A percentile compares a stretch with the other conserved stretches of the same genome.
Evolutionary conservation across 1,139 yeast genomes (phyloP).

Genomic region (Ogataea hybrid): DNA sequence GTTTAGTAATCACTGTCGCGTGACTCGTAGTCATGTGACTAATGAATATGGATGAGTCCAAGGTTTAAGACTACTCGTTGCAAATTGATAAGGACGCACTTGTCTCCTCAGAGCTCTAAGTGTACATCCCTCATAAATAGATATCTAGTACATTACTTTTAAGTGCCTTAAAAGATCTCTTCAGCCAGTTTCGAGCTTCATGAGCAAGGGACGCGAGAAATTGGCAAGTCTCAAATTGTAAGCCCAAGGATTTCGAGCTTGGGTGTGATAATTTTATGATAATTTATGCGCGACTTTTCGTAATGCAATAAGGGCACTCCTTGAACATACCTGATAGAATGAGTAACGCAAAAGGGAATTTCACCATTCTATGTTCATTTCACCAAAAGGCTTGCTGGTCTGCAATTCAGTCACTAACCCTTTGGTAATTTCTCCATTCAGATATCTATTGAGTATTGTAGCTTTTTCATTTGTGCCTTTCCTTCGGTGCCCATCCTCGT

Average conservation of each 20-base stretch:
- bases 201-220: not conserved
- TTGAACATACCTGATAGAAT: too few species aligned
- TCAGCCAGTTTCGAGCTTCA: too few species aligned
- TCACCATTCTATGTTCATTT: constrained; percentile 44
- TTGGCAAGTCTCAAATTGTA: too few species aligned
- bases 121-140: too few species aligned
- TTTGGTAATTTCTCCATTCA: constrained; percentile 41
- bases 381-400: constrained; percentile 48
- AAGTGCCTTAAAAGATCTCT: too few species aligned
- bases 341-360: too few species aligned
- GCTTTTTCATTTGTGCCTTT: constrained; percentile 54
- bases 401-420: constrained; percentile 45
- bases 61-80: not conserved
- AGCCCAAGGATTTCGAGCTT: too few species aligned
- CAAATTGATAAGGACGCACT: not conserved
- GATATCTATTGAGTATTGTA: constrained; percentile 45
- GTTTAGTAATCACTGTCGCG: not conserved
- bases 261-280: too few species aligned
- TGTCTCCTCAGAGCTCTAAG: too few species aligned
- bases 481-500: constrained; percentile 28
- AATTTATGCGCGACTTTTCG: too few species aligned
- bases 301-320: too few species aligned
- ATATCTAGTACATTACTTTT: too few species aligned
- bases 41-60: not conserved
- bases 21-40: not conserved